Conservation (phyloP, 257 asterid species). For the Coffea eugenioides region DNA sequence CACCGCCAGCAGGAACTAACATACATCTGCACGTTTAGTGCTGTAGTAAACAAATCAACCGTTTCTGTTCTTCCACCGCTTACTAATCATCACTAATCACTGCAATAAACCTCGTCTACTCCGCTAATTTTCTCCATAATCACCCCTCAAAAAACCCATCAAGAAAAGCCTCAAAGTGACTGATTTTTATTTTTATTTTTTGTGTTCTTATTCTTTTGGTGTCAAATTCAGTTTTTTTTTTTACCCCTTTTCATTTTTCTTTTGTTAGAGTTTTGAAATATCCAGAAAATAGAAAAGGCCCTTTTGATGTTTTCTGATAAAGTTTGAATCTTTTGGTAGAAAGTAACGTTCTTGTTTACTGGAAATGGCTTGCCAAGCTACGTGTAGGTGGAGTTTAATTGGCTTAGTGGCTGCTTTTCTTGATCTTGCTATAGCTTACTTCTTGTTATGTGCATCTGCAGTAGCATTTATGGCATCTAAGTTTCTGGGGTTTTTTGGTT, state of each 20-base stretch:
- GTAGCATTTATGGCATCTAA: slow-evolving; percentile 56
- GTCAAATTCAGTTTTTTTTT: slow-evolving; percentile 4
- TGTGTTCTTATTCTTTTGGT: neutral
- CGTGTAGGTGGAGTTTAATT: slow-evolving; percentile 63
- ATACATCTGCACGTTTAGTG: neutral
- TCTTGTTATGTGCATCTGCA: slow-evolving; percentile 70
- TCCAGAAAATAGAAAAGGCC: neutral
- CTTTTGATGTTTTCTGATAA: slow-evolving; percentile 6
- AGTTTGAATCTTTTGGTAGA: slow-evolving; percentile 28
- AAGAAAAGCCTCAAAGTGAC: neutral
- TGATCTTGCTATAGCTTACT: slow-evolving; percentile 76
- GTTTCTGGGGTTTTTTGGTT: slow-evolving; percentile 65
- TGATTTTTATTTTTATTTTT: neutral
- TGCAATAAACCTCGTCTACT: neutral
- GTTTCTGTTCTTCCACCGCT: neutral
- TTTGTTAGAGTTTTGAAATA: neutral
- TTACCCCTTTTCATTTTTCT: neutral
- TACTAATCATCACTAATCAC: neutral
- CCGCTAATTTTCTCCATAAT: neutral
- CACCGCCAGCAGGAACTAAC: neutral
- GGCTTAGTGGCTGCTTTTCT: slow-evolving; percentile 76
- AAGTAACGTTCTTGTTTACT: slow-evolving; percentile 17
- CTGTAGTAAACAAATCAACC: neutral
- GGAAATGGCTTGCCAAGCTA: slow-evolving; percentile 65
- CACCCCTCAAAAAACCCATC: neutral